phyloP scores from a whole-genome alignment of 177 flowering plant species.

The Tripterygium wilfordii region DNA sequence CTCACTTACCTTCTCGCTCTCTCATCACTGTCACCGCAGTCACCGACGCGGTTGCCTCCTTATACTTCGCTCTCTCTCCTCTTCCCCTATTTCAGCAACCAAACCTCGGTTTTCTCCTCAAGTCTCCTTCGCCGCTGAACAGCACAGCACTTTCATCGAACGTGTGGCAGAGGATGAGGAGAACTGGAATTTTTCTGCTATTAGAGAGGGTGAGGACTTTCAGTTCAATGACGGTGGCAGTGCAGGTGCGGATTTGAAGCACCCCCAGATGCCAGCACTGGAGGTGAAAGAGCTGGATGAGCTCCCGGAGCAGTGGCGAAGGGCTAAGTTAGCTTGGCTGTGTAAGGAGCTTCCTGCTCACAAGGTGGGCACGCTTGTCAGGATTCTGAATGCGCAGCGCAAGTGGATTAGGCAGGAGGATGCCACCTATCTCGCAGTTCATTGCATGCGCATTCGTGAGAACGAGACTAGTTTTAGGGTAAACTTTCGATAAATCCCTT shows the following conservation, averaged over 20 bases:
- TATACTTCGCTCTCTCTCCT: neutral
- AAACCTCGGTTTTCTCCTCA: too few species aligned
- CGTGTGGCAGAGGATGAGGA: too few species aligned
- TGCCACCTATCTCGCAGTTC: conserved; percentile 65
- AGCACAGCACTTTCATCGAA: conserved; percentile 24
- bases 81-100: neutral
- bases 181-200: too few species aligned
- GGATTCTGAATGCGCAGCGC: conserved; percentile 71
- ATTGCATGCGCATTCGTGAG: conserved; percentile 79
- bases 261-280: conserved; percentile 25
- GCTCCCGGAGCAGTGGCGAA: conserved; percentile 87
- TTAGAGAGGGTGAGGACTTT: conserved; percentile 13
- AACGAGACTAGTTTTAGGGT: conserved; percentile 77
- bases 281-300: conserved; percentile 81
- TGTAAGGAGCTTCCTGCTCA: conserved; percentile 87
- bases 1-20: conserved; percentile 9
- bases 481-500: too few species aligned
- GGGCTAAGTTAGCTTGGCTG: conserved; percentile 85
- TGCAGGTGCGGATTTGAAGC: conserved; percentile 34
- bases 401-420: conserved; percentile 88
- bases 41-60: neutral
- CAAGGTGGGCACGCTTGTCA: conserved; percentile 38
- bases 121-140: too few species aligned
- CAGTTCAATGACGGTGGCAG: conserved; percentile 6
- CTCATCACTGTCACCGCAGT: conserved; percentile 5